Evolutionary conservation across 169 alveolate species (phyloP).

Genomic region (Cryptosporidium canis): DNA sequence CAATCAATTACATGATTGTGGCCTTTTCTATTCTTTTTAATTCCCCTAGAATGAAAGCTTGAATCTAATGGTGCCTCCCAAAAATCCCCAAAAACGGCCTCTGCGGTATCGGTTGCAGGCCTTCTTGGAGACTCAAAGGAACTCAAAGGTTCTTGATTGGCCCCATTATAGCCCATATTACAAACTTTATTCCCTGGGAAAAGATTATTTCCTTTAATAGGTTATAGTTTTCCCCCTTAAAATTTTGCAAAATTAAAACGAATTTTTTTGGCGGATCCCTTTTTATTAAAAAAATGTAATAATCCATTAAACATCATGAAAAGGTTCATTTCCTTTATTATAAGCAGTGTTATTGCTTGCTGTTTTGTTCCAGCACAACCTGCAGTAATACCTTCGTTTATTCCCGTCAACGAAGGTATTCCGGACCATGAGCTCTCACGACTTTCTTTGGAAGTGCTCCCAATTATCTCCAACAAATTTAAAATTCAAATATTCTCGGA

Average conservation of each 20-base stretch:
- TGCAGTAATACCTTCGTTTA: conserved; percentile 55
- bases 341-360: neutral
- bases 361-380: neutral
- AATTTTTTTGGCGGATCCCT: conserved; percentile 59
- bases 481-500: conserved; percentile 52
- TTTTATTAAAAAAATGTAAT: neutral
- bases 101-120: conserved; percentile 50
- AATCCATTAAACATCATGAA: neutral
- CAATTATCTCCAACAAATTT: conserved; percentile 41
- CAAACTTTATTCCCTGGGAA: neutral
- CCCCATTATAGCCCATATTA: neutral
- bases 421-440: conserved; percentile 54
- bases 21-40: neutral
- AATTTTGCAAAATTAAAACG: neutral
- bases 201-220: neutral
- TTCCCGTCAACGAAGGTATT: conserved; percentile 37
- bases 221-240: neutral
- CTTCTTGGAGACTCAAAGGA: neutral
- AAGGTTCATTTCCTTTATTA: neutral
- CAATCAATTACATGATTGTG: neutral
- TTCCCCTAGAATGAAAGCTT: conserved; percentile 5
- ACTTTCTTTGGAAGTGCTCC: conserved; percentile 24
- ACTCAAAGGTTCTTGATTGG: neutral
- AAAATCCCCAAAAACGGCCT: conserved; percentile 38
- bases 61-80: conserved; percentile 56